Conservation (phyloP, 1,139 yeast species). For the Scheffersomyces parashehatae region DNA sequence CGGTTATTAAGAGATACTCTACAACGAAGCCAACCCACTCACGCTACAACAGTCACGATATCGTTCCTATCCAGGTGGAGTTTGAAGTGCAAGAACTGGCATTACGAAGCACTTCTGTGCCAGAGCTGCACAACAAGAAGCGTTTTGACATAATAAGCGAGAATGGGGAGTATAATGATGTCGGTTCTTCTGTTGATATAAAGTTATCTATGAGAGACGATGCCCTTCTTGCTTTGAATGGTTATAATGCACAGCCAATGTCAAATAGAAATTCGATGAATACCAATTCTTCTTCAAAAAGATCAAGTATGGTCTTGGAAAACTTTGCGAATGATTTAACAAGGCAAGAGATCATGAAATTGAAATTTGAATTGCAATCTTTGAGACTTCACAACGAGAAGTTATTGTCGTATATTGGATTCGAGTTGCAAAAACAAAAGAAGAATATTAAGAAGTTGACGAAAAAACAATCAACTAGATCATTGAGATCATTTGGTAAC, state of each 20-base stretch:
- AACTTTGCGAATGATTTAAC: constrained; percentile 38
- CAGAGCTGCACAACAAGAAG: constrained; percentile 18
- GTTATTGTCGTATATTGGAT: constrained; percentile 57
- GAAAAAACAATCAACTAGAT: constrained; percentile 32
- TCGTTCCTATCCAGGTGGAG: constrained; percentile 47
- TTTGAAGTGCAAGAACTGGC: constrained; percentile 30
- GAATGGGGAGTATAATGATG: constrained; percentile 2
- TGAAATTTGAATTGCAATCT: constrained; percentile 56
- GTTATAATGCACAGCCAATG: constrained; percentile 13
- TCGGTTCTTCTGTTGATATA: not conserved
- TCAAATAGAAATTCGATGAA: constrained; percentile 24
- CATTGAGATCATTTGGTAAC: constrained; percentile 17
- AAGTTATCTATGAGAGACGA: constrained; percentile 19
- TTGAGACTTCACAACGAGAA: constrained; percentile 57
- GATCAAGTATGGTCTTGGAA: constrained; percentile 39
- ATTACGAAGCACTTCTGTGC: constrained; percentile 32
- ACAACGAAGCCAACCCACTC: constrained; percentile 36
- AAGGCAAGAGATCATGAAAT: constrained; percentile 51
- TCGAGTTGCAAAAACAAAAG: constrained; percentile 53
- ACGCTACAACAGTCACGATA: constrained; percentile 46
- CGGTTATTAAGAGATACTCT: constrained; percentile 26
- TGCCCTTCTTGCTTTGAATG: constrained; percentile 27
- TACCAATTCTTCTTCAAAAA: constrained; percentile 31
- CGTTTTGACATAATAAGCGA: constrained; percentile 13
- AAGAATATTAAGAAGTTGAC: constrained; percentile 43